Conservation (phyloP, 805 yeast species). For the Lipomyces sp. region DNA sequence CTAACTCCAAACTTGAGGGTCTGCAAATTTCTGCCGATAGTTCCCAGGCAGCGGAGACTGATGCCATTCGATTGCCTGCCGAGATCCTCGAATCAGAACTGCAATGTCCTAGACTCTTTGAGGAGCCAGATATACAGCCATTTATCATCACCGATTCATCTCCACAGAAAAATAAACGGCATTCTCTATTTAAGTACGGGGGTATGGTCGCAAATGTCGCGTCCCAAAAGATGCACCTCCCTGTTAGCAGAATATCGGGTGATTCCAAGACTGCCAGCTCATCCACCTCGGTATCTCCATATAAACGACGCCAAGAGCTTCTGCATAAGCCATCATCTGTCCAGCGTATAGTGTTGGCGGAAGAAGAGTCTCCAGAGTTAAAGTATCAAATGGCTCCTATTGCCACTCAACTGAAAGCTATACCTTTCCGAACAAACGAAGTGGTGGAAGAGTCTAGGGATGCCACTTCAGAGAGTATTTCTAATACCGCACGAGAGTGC, state of each 20-base stretch:
- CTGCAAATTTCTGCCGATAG: constrained; percentile 20
- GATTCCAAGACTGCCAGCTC: constrained; percentile 10
- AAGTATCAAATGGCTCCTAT: background rate
- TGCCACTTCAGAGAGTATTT: background rate
- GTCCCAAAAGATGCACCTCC: background rate
- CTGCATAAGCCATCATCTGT: background rate
- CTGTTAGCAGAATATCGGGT: constrained; percentile 15
- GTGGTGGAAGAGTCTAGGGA: background rate
- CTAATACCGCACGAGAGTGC: background rate
- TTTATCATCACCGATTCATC: constrained; percentile 29
- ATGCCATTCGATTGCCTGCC: constrained; percentile 12
- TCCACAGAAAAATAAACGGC: constrained; percentile 27
- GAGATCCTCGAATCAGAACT: constrained; percentile 30
- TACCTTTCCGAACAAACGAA: background rate
- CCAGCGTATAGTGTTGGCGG: background rate
- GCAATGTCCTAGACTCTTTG: constrained; percentile 27
- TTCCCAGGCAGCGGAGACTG: constrained; percentile 6
- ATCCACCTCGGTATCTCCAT: background rate
- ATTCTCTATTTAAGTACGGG: constrained; percentile 24
- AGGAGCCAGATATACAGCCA: constrained; percentile 29
- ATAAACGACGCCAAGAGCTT: background rate
- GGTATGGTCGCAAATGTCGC: constrained; percentile 1
- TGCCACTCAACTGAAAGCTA: background rate
- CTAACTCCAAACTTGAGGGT: constrained; percentile 14
- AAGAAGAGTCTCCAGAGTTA: background rate